Base-by-base conservation (phyloP, 371 early-diverging fungal genomes). In the Syncephalastrum monosporum region DNA sequence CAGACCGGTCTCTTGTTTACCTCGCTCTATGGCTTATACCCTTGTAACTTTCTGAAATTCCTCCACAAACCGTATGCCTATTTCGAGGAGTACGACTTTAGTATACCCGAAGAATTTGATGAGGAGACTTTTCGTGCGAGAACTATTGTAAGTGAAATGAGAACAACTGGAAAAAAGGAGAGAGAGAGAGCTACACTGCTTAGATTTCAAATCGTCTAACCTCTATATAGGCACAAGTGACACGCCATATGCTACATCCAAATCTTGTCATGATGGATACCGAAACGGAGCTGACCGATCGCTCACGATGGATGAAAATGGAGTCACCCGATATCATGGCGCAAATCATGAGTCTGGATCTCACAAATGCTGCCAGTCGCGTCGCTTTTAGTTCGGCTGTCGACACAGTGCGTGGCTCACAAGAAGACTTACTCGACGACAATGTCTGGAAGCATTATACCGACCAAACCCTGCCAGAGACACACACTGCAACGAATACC, bases 311-410 rank as follows among this genome's bases (percentile, higher is more conserved):
- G 84, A 81, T 82, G 71, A 84, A 84, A 48, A 68, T 84, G 60
- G 87, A 86, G 53, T 83, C 87, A 5, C 82, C 83, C 27, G 87
- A 84, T 62, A 77, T 86, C 48, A 82, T 86, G 47, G 85, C 85
- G 15, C 80, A 82, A 62, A 84, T 84, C 44, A 81, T 86, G 75
- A 74, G 83, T 27, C 49, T 85, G 10, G 85, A 84, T 67, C 55
- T 82, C 16, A 82, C 83, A 42, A 82, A 82, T 51, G 82, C 83
- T 19, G 83, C 83, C 25, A 74, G 77, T 12, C 67, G 80, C n/a
- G 76, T 74, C 1, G 79, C 74, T 0, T 79, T 74, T 48, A 60
- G 60, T 12, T 51, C 59, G 0, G 69, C 59, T 16, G 63, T 61
- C 3, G 60, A 57, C 5, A 52, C 55, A 10, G 17, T 50, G 16